A percentile compares a stretch with the other conserved stretches of the same genome.
Conservation (phyloP, 2,329 filamentous ascomycete genomes). For the Chaetomium sp. region DNA sequence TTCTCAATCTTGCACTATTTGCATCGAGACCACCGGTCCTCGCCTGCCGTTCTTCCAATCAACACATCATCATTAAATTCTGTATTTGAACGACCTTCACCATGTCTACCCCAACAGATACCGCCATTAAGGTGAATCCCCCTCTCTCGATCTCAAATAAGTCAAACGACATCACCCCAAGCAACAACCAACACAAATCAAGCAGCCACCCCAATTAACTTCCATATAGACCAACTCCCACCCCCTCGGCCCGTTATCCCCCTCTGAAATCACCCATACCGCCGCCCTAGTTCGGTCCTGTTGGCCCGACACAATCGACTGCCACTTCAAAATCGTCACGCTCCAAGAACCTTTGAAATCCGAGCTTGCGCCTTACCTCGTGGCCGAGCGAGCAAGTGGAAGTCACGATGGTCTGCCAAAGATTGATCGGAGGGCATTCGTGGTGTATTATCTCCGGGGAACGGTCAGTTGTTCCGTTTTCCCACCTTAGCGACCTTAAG, state of each 20-base stretch:
- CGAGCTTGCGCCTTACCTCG: slow-evolving; percentile 44
- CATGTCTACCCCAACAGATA: too few relatives aligned
- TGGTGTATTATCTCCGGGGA: slow-evolving; percentile 53
- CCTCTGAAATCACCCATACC: slow-evolving; percentile 48
- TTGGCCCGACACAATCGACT: slow-evolving; percentile 49
- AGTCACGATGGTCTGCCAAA: slow-evolving; percentile 25
- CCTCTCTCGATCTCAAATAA: too few relatives aligned
- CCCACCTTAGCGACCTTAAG: fast-evolving
- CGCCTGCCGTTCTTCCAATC: too few relatives aligned
- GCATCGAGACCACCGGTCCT: too few relatives aligned
- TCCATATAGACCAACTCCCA: slow-evolving; percentile 30
- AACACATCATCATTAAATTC: too few relatives aligned
- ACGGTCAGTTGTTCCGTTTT: slow-evolving; percentile 39
- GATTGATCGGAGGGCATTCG: slow-evolving; percentile 45
- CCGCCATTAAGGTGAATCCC: too few relatives aligned
- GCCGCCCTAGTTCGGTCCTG: slow-evolving; percentile 42
- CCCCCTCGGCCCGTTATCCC: slow-evolving; percentile 53
- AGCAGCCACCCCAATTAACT: too few relatives aligned
- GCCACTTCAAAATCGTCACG: slow-evolving; percentile 59
- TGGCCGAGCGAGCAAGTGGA: slow-evolving; percentile 39
- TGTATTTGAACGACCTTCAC: too few relatives aligned
- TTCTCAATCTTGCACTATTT: too few relatives aligned
- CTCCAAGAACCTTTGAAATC: slow-evolving; percentile 51
- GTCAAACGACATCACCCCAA: too few relatives aligned
- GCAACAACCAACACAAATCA: too few relatives aligned